phyloP scores from a whole-genome alignment of 306 rosid genomes.

The Hylodesmum podocarpum region DNA sequence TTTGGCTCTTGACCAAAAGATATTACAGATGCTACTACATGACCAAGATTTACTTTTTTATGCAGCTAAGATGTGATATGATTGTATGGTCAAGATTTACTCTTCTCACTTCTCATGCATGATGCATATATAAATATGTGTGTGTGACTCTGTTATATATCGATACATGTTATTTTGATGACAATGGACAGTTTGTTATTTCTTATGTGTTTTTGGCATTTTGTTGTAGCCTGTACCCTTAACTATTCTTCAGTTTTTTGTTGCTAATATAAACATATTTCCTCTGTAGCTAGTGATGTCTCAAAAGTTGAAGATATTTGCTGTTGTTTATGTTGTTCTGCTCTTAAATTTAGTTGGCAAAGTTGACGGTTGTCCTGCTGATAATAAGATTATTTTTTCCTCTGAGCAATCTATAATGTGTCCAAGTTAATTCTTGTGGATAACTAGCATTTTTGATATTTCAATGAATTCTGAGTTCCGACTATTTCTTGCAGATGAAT shows the following conservation, averaged over 20 bases:
- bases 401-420: not conserved
- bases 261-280: not conserved
- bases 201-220: not conserved
- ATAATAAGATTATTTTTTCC: slow-evolving; percentile 5
- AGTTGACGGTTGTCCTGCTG: not conserved
- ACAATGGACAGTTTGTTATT: not conserved
- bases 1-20: too few species aligned
- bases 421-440: not conserved
- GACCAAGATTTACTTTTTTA: too few species aligned
- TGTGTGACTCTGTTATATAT: too few species aligned
- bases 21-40: too few species aligned
- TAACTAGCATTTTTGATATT: slow-evolving; percentile 19
- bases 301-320: not conserved
- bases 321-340: slow-evolving; percentile 1
- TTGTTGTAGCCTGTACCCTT: slow-evolving; percentile 1
- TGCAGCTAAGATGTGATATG: too few species aligned
- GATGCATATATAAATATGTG: too few species aligned
- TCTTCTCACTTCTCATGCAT: too few species aligned
- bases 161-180: not conserved
- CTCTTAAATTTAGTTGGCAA: not conserved
- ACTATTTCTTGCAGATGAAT: slow-evolving; percentile 58
- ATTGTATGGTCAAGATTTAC: too few species aligned
- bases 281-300: slow-evolving; percentile 14
- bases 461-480: slow-evolving; percentile 21
- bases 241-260: not conserved